Base-by-base conservation (phyloP, 208 protist genomes). In the Leishmania major region DNA sequence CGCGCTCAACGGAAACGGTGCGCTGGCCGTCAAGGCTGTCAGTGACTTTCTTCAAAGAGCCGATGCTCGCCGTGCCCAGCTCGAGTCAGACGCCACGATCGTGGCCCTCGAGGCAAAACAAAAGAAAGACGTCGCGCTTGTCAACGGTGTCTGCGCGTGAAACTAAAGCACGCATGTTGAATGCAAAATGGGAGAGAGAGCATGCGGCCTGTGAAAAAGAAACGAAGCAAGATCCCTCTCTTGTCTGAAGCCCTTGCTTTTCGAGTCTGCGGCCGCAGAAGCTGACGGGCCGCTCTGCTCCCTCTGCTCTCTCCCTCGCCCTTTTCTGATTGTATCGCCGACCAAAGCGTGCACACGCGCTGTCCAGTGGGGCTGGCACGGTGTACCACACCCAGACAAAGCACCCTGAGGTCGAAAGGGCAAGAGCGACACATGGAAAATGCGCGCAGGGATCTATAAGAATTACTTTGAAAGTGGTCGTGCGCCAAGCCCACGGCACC, bases 1-100 rank as follows among this genome's bases (percentile, higher is more conserved):
- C 31, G 67, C 91, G 60, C 87, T 96, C 35, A 93, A 93, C 66
- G 87, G 87, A 5, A 89, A 87, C 35, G 83, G 79, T 19, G 19
- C 72, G 1, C 73, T 80, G 53, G 91, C 90, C 60, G 84, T 90
- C 37, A 49, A 78, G 15, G 86, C 83, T 0, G 90, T 96, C 80
- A 73, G 77, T 3, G 74, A 78, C 10, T 96, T 96, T 81, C 84
- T 96, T 19, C 59, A 78, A 17, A 75, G 82, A 31, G 75, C 43
- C 11, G 82, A 91, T 76, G 49, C 47, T 37, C 75, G 79, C 31
- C 85, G 84, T 35, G 64, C 87, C 25, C 75, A 87, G 75, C 49
- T 49, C 10, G 74, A 84, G 17, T 69, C 66, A 1, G 75, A 57
- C 13, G 89, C 90, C 28, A 64, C 87, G 60, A 88, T 80, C 47